phyloP scores from a whole-genome alignment of 2,329 filamentous ascomycete genomes.

The Coniochaeta sp. region DNA sequence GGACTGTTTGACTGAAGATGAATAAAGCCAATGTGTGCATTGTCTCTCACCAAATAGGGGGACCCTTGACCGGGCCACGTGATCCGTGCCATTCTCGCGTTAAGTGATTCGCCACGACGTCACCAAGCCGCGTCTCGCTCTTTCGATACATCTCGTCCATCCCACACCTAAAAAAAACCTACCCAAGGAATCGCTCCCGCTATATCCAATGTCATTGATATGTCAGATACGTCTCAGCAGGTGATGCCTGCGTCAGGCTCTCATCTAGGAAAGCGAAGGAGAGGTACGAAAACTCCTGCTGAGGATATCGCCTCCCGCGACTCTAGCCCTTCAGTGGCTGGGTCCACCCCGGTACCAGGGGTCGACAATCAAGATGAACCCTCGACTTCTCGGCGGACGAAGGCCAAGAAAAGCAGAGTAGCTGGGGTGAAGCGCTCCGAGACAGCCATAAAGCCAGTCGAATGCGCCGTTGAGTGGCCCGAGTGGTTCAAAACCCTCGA shows the following conservation, averaged over 20 bases:
- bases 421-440: not conserved
- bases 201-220: not conserved
- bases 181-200: too few species aligned
- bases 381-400: not conserved
- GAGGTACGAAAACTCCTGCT: not conserved
- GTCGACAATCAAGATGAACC: not conserved
- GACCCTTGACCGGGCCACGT: not conserved
- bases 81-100: constrained; percentile 1
- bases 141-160: not conserved
- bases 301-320: not conserved
- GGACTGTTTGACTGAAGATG: not conserved
- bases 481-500: constrained; percentile 63
- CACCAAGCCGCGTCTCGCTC: not conserved
- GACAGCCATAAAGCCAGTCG: constrained; percentile 10
- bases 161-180: not conserved
- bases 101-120: not conserved
- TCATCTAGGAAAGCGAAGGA: not conserved
- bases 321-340: not conserved
- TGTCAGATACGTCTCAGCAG: not conserved
- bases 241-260: not conserved
- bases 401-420: constrained; percentile 7
- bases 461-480: constrained; percentile 57
- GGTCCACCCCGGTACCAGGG: not conserved
- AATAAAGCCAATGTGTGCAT: too few species aligned
- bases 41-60: too few species aligned